These are phyloP conservation scores for Wickerhamomyces tratensis DNA, from an alignment of 805 yeast genomes.

Conservation along the genomic window DNA sequence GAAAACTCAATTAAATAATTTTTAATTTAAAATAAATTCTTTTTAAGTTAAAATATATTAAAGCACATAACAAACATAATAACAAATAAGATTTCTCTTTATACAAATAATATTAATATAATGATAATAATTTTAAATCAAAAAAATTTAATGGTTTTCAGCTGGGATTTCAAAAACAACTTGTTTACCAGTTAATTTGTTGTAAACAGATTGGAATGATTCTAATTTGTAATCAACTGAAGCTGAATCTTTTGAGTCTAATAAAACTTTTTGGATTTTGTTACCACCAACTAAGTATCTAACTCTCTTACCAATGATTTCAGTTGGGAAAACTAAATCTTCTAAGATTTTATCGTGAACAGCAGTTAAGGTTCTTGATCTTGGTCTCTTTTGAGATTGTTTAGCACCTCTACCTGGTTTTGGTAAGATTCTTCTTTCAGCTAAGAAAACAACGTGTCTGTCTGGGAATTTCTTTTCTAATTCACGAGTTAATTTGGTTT, in stretches of 20 bases:
- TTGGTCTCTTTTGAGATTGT: conserved; percentile 97
- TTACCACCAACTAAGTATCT: conserved; percentile 98
- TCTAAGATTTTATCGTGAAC: conserved; percentile 98
- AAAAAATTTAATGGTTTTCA: conserved; percentile 30
- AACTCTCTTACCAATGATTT: conserved; percentile 98
- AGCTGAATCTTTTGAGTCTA: conserved; percentile 96
- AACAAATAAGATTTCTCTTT: too few species aligned
- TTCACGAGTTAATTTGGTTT: conserved; percentile 96
- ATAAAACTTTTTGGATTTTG: conserved; percentile 95
- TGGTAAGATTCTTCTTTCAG: conserved; percentile 99
- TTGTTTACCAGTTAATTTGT: conserved; percentile 98
- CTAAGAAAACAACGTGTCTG: conserved; percentile 98
- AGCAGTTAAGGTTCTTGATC: conserved; percentile 98
- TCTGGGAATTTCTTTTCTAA: conserved; percentile 99
- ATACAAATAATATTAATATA: too few species aligned
- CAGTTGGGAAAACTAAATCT: conserved; percentile 99
- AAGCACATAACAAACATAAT: too few species aligned
- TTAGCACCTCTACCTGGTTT: conserved; percentile 95
- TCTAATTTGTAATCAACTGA: conserved; percentile 98
- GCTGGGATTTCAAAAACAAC: conserved; percentile 93
- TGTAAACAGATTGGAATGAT: conserved; percentile 98
- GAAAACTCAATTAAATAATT: too few species aligned
- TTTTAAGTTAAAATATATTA: too few species aligned
- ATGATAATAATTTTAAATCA: neutral
- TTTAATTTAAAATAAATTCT: too few species aligned